Percentiles rank a stretch among this genome's conserved stretches.
Conservation (phyloP, 2,329 filamentous ascomycete species). For the Immersiporthe knoxdaviesiana region DNA sequence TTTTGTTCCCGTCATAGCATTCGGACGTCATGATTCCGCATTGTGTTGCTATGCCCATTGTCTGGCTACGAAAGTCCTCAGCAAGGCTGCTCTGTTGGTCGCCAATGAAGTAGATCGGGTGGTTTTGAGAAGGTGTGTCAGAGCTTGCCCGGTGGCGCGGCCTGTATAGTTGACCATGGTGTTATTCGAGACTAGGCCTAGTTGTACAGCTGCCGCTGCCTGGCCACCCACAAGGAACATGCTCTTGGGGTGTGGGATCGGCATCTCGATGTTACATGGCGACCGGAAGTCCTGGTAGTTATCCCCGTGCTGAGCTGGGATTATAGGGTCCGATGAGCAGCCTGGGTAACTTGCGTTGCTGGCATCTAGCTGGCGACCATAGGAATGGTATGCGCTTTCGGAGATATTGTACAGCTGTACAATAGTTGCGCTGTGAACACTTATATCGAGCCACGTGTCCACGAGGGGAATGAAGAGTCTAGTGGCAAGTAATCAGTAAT, state of each 20-base stretch:
- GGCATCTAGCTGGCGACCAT: background rate
- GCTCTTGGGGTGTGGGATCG: background rate
- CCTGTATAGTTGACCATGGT: slow-evolving; percentile 5
- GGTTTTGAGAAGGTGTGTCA: background rate
- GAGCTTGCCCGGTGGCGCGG: background rate
- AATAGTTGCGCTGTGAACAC: slow-evolving; percentile 7
- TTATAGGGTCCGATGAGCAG: background rate
- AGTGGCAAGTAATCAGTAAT: background rate
- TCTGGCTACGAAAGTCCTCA: background rate
- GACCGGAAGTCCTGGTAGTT: background rate
- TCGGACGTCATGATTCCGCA: slow-evolving; percentile 3
- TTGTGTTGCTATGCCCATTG: slow-evolving; percentile 6
- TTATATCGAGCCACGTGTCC: slow-evolving; percentile 9
- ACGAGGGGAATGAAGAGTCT: slow-evolving; percentile 2
- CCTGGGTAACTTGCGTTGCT: background rate
- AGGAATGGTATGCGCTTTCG: background rate
- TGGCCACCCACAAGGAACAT: background rate
- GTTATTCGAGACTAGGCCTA: background rate
- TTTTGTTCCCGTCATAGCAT: slow-evolving; percentile 1
- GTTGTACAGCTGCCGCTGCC: background rate
- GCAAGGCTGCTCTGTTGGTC: background rate
- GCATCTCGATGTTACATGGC: slow-evolving; percentile 1
- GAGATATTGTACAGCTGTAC: slow-evolving; percentile 6
- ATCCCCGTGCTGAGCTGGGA: background rate
- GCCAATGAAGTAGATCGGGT: background rate